Conservation (phyloP, 805 yeast genomes). For the Zygoascus ofunaensis region DNA sequence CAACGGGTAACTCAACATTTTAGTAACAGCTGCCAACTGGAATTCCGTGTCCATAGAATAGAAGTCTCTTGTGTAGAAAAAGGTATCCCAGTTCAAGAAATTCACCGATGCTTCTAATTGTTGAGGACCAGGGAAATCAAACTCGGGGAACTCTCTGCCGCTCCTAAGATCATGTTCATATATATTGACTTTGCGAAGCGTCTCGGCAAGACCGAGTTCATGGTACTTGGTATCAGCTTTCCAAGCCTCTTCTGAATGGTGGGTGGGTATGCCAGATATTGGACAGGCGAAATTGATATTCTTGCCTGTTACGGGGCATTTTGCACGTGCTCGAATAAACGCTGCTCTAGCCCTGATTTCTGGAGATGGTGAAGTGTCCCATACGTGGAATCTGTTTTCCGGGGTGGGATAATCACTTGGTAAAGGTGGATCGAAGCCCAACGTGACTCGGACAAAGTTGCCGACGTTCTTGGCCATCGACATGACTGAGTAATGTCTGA, state of each 20-base stretch:
- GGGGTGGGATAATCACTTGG: constrained; percentile 60
- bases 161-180: constrained; percentile 93
- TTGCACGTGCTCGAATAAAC: constrained; percentile 73
- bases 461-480: constrained; percentile 13
- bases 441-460: constrained; percentile 26
- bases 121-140: constrained; percentile 80
- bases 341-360: constrained; percentile 90
- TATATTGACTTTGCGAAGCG: constrained; percentile 76
- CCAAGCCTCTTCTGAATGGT: constrained; percentile 87
- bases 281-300: constrained; percentile 86
- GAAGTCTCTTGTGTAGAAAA: constrained; percentile 84
- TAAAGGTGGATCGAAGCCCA: constrained; percentile 55
- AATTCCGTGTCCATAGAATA: constrained; percentile 96
- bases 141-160: constrained; percentile 91
- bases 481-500: constrained; percentile 2
- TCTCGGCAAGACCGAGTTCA: constrained; percentile 47
- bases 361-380: constrained; percentile 89
- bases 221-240: constrained; percentile 69
- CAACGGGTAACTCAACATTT: constrained; percentile 85
- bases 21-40: constrained; percentile 90
- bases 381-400: constrained; percentile 67
- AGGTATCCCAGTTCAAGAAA: constrained; percentile 83
- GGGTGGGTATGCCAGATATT: constrained; percentile 91
- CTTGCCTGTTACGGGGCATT: constrained; percentile 80
- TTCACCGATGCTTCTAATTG: constrained; percentile 65